Conservation (phyloP, 2,329 filamentous ascomycete genomes). For the Penicillium sclerotigenum region DNA sequence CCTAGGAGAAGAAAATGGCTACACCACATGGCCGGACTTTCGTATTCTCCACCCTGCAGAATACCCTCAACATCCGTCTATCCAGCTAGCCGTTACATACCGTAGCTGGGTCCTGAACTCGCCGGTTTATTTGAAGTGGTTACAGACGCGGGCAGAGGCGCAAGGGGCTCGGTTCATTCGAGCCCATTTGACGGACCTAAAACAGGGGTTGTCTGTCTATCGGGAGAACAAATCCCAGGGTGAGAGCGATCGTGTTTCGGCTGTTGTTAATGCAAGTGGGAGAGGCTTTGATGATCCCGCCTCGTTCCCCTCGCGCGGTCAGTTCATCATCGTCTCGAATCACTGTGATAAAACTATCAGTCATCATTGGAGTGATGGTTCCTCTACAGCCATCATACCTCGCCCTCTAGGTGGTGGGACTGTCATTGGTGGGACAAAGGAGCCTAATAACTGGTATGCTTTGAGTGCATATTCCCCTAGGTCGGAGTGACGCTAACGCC, state of each 20-base stretch:
- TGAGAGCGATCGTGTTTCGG: not conserved
- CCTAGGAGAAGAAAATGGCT: slow-evolving; percentile 2
- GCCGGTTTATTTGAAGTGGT: slow-evolving; percentile 9
- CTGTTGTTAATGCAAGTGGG: slow-evolving; percentile 5
- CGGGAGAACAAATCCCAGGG: not conserved
- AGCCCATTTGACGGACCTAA: not conserved
- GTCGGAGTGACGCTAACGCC: not conserved
- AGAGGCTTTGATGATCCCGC: slow-evolving; percentile 4
- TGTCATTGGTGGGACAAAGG: slow-evolving; percentile 10
- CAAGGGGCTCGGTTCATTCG: slow-evolving; percentile 1
- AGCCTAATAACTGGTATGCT: slow-evolving; percentile 7
- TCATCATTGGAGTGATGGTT: slow-evolving; percentile 11
- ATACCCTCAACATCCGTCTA: not conserved
- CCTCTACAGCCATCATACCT: slow-evolving; percentile 1
- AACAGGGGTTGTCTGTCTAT: not conserved
- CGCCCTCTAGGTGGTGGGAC: slow-evolving; percentile 8
- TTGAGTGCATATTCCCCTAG: not conserved
- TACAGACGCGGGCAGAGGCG: not conserved
- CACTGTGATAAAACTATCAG: slow-evolving; percentile 9
- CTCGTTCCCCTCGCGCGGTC: slow-evolving; percentile 9
- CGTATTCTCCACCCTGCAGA: not conserved
- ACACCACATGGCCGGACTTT: slow-evolving; percentile 9
- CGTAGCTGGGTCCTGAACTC: slow-evolving; percentile 11
- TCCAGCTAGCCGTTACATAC: slow-evolving; percentile 6
- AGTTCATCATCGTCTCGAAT: slow-evolving; percentile 11